phyloP scores from a whole-genome alignment of 345 rosid genomes.

The Clausena lansium region DNA sequence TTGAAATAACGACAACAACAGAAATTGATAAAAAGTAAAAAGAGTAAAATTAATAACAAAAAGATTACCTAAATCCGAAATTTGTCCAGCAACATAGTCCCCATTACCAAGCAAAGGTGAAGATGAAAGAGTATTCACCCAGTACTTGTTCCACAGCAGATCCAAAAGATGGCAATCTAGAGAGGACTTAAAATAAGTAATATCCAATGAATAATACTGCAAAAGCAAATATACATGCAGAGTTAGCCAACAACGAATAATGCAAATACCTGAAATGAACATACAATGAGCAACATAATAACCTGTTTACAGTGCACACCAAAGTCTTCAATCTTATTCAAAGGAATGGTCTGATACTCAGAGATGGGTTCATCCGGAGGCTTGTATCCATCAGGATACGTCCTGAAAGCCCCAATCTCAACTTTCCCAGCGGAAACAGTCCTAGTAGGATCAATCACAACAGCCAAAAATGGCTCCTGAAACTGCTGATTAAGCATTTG shows the following conservation, averaged over 20 bases:
- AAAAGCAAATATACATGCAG: conserved; percentile 14
- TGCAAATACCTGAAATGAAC: not conserved
- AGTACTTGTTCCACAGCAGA: conserved; percentile 95
- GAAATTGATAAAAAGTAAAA: not conserved
- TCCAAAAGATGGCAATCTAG: conserved; percentile 97
- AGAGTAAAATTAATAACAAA: not conserved
- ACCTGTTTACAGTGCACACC: conserved; percentile 99
- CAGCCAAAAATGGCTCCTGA: conserved; percentile 97
- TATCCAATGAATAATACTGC: conserved; percentile 92
- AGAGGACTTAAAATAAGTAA: conserved; percentile 94
- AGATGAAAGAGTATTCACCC: conserved; percentile 97
- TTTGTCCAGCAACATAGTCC: conserved; percentile 98
- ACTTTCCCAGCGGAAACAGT: conserved; percentile 99
- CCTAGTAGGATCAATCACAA: conserved; percentile 98
- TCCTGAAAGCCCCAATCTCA: conserved; percentile 97
- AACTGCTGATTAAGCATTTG: conserved; percentile 98
- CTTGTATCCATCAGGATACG: conserved; percentile 92
- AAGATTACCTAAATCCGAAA: conserved; percentile 88
- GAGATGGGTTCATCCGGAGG: conserved; percentile 78
- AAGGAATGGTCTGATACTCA: conserved; percentile 97
- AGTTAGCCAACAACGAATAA: conserved; percentile 11
- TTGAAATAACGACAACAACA: not conserved
- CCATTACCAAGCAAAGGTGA: conserved; percentile 97
- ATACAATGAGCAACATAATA: not conserved
- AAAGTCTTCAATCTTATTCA: conserved; percentile 86